A percentile compares a stretch with the other conserved stretches of the same genome.
Evolutionary conservation across 495 filamentous ascomycete species (phyloP).

Genomic region (Lasiosphaeria ovina): DNA sequence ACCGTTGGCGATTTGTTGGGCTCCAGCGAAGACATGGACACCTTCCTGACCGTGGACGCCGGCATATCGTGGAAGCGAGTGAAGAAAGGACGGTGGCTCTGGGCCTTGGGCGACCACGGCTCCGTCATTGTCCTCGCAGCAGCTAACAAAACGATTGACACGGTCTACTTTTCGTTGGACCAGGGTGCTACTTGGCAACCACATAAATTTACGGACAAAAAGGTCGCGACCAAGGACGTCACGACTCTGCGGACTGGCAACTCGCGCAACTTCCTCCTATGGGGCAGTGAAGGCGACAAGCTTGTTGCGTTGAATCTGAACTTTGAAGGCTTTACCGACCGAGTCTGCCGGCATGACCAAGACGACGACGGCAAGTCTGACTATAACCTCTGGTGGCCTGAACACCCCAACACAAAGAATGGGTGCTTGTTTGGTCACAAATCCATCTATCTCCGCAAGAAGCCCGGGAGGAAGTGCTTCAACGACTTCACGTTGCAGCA

Average conservation of each 20-base stretch:
- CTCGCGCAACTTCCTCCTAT: constrained; percentile 85
- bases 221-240: constrained; percentile 70
- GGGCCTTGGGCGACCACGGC: constrained; percentile 93
- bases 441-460: constrained; percentile 88
- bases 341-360: constrained; percentile 61
- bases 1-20: constrained; percentile 78
- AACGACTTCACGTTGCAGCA: constrained; percentile 67
- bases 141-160: constrained; percentile 53
- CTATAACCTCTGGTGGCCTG: constrained; percentile 81
- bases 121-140: constrained; percentile 83
- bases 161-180: constrained; percentile 73
- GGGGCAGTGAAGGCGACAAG: constrained; percentile 61
- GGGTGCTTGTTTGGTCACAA: constrained; percentile 92
- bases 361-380: constrained; percentile 56
- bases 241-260: constrained; percentile 86
- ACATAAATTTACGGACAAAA: constrained; percentile 67
- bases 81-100: constrained; percentile 82
- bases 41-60: constrained; percentile 83
- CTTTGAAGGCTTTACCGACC: constrained; percentile 72
- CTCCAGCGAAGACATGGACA: constrained; percentile 64
- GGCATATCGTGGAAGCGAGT: constrained; percentile 84
- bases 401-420: constrained; percentile 68
- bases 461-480: constrained; percentile 67
- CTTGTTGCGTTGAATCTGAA: constrained; percentile 78
- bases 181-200: constrained; percentile 73